These are phyloP conservation scores for Achaetomium macrosporum DNA, from an alignment of 2,329 filamentous ascomycete genomes.

Conservation along the genomic window DNA sequence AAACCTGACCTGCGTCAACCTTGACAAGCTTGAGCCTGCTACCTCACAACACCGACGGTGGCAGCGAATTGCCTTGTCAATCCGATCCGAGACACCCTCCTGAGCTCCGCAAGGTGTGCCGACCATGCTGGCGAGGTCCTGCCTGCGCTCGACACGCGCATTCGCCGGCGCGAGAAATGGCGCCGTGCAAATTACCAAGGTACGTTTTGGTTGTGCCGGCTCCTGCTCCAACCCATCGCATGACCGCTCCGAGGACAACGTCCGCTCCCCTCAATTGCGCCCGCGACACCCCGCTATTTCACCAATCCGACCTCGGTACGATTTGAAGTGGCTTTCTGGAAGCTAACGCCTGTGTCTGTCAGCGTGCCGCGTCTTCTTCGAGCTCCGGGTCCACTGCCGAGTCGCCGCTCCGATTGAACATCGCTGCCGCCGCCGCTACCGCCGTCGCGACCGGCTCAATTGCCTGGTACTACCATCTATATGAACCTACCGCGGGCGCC, in stretches of 20 bases:
- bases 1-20: slow-evolving; percentile 25
- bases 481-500: slow-evolving; percentile 80
- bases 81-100: slow-evolving; percentile 30
- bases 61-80: slow-evolving; percentile 35
- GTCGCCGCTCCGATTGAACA: slow-evolving; percentile 75
- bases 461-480: slow-evolving; percentile 97
- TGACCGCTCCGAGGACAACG: slow-evolving; percentile 9
- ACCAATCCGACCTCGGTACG: slow-evolving; percentile 2
- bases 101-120: slow-evolving; percentile 39
- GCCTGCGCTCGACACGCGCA: slow-evolving; percentile 81
- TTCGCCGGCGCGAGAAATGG: slow-evolving; percentile 72
- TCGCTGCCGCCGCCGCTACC: slow-evolving; percentile 81
- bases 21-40: slow-evolving; percentile 25
- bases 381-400: slow-evolving; percentile 66
- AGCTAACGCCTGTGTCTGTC: slow-evolving; percentile 21
- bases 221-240: slow-evolving; percentile 9
- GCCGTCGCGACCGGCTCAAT: slow-evolving; percentile 80
- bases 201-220: slow-evolving; percentile 40
- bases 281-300: not conserved
- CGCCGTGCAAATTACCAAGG: slow-evolving; percentile 67
- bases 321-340: not conserved
- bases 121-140: slow-evolving; percentile 91
- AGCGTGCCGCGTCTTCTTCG: slow-evolving; percentile 67
- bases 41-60: slow-evolving; percentile 30
- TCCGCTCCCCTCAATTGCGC: slow-evolving; percentile 16